These are phyloP conservation scores for Phoma sp. DNA, from an alignment of 2,329 filamentous ascomycete genomes.

Conservation along the genomic window DNA sequence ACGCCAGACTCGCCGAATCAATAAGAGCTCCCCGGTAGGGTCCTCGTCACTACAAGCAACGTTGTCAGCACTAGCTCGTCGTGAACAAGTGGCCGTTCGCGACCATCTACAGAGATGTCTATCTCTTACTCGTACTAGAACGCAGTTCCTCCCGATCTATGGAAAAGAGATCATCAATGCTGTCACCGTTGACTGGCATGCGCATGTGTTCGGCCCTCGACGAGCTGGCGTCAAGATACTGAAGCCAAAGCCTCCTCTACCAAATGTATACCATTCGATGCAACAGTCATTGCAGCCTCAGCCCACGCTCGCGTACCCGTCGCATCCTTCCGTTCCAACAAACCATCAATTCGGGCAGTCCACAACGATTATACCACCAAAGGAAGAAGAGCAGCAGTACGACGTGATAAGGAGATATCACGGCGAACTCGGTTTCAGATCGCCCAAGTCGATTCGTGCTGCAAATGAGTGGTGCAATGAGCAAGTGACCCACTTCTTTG, in stretches of 20 bases:
- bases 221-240: slow-evolving; percentile 49
- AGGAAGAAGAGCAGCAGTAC: slow-evolving; percentile 21
- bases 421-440: slow-evolving; percentile 40
- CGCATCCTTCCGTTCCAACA: slow-evolving; percentile 10
- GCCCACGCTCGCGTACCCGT: background rate
- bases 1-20: slow-evolving; percentile 66
- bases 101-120: slow-evolving; percentile 82
- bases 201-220: slow-evolving; percentile 42
- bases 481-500: slow-evolving; percentile 67
- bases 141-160: slow-evolving; percentile 81
- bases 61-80: slow-evolving; percentile 70
- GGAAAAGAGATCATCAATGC: slow-evolving; percentile 79
- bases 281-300: slow-evolving; percentile 15
- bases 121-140: slow-evolving; percentile 80
- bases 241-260: slow-evolving; percentile 16
- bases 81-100: slow-evolving; percentile 69
- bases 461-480: slow-evolving; percentile 72
- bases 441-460: slow-evolving; percentile 33
- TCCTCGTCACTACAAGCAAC: slow-evolving; percentile 72
- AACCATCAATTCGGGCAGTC: slow-evolving; percentile 30
- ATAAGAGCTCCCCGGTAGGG: slow-evolving; percentile 54
- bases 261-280: slow-evolving; percentile 14
- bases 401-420: slow-evolving; percentile 53
- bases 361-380: slow-evolving; percentile 29
- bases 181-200: slow-evolving; percentile 64